phyloP scores from a whole-genome alignment of 257 asterid genomes.

The Primulina eburnea region DNA sequence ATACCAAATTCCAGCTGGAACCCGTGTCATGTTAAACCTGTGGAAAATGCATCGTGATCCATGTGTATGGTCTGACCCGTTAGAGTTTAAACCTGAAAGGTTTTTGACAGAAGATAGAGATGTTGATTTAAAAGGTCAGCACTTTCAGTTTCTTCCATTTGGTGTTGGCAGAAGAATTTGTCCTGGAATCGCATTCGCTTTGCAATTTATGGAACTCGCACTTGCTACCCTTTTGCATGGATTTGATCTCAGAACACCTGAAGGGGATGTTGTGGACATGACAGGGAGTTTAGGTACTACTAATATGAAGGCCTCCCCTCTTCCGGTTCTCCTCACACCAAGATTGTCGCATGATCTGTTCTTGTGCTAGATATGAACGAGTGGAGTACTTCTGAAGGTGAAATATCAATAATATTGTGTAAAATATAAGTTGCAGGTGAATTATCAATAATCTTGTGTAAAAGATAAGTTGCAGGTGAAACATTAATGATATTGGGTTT shows the following conservation, averaged over 20 bases:
- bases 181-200: conserved; percentile 26
- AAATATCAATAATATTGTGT: too few relatives aligned
- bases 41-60: conserved; percentile 54
- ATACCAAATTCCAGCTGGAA: conserved; percentile 41
- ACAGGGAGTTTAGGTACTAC: conserved; percentile 28
- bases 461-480: too few relatives aligned
- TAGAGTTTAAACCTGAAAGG: conserved; percentile 47
- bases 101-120: conserved; percentile 37
- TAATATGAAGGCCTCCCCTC: conserved; percentile 31
- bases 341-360: conserved; percentile 29
- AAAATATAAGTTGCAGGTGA: too few relatives aligned
- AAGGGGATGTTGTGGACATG: conserved; percentile 26
- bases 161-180: conserved; percentile 42
- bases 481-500: too few relatives aligned
- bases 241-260: conserved; percentile 27
- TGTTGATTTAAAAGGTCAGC: conserved; percentile 29
- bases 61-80: conserved; percentile 46
- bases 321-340: conserved; percentile 25
- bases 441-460: too few relatives aligned
- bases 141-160: conserved; percentile 40
- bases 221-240: conserved; percentile 33
- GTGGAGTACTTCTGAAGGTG: too few relatives aligned
- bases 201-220: conserved; percentile 29
- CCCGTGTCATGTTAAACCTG: conserved; percentile 35
- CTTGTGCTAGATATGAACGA: too few relatives aligned